Base-by-base conservation (phyloP, 306 rosid species). In the Dalbergia cochinchinensis region DNA sequence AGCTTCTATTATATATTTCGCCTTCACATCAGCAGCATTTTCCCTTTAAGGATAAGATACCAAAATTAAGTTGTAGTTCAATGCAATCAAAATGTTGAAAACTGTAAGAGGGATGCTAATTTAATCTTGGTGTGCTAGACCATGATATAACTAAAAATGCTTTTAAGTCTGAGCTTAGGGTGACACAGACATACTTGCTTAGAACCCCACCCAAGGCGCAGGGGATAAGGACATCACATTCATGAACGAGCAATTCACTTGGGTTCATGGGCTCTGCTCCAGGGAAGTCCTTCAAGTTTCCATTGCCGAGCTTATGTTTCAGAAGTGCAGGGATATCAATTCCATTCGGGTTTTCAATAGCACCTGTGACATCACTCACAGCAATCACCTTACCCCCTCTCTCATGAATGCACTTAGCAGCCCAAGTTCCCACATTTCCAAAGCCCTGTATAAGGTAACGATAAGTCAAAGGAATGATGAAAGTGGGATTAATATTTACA, bases 401-500 rank as follows among this genome's bases (percentile, higher is more conserved):
- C 68, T 90, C 93, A 47, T 64, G 83, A 60, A 92, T 63, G 31
- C 87, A 81, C 80, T 80, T 90, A 45, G 93, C 91, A 44, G 94
- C 93, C 92, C 93, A 92, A 0, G 93, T 87, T 33, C 97, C 97
- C 65, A 91, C 96, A 6, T 89, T 91, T 69, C 96, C 92, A 64
- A 91, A 89, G 51, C 93, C 96, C 96, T 91, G 55, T 7, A 85
- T 34, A 61, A 20, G 5, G 61, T 39, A 18, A 18, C 13, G 41
- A 68, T 11, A 67, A 78, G 62, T 73, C 67, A 72, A 58, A 41
- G 51, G n/a, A 5, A 37, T 15, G 71, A 44, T 33, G 5, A 78
- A 71, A 57, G 10, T 71, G 26, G 5, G 47, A 83, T 26, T 37
- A 1, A 65, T 72, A 50, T 45, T 11, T 18, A 48, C 59, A 77